These are phyloP conservation scores for Aphanoascus verrucosus DNA, from an alignment of 2,329 filamentous ascomycete species.

Conservation along the genomic window DNA sequence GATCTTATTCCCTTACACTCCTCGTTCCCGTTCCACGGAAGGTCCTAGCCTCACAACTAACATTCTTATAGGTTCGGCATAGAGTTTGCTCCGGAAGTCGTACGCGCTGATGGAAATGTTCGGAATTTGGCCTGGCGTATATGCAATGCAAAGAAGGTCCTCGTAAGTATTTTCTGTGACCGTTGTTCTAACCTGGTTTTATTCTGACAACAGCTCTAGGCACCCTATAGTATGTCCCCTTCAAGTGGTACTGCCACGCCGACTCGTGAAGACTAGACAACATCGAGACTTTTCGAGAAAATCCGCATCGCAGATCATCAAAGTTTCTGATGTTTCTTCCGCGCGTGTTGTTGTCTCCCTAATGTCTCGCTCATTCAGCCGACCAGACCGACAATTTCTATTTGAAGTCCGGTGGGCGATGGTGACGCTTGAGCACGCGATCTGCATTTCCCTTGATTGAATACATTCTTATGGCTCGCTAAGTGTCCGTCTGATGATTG, in stretches of 20 bases:
- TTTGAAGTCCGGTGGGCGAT: too few species aligned
- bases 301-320: neutral
- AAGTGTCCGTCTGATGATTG: too few species aligned
- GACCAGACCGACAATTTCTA: neutral
- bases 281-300: neutral
- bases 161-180: conserved; percentile 49
- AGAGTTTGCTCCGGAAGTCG: conserved; percentile 86
- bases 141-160: conserved; percentile 86
- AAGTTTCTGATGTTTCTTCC: too few species aligned
- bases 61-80: conserved; percentile 58
- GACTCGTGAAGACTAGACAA: conserved; percentile 21
- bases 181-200: neutral
- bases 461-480: too few species aligned
- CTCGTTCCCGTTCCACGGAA: conserved; percentile 3
- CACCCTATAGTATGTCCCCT: conserved; percentile 60
- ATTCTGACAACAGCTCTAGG: conserved; percentile 36
- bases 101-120: conserved; percentile 82
- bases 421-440: too few species aligned
- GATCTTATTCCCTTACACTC: neutral
- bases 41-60: conserved; percentile 15
- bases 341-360: neutral
- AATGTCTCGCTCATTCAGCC: neutral
- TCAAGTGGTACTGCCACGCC: conserved; percentile 55
- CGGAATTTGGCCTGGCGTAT: conserved; percentile 88
- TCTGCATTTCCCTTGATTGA: too few species aligned